Percentiles rank a stretch among this genome's conserved stretches.
Conservation (phyloP, 2,329 filamentous ascomycete species). For the Nannizziopsis arthrosporioides region DNA sequence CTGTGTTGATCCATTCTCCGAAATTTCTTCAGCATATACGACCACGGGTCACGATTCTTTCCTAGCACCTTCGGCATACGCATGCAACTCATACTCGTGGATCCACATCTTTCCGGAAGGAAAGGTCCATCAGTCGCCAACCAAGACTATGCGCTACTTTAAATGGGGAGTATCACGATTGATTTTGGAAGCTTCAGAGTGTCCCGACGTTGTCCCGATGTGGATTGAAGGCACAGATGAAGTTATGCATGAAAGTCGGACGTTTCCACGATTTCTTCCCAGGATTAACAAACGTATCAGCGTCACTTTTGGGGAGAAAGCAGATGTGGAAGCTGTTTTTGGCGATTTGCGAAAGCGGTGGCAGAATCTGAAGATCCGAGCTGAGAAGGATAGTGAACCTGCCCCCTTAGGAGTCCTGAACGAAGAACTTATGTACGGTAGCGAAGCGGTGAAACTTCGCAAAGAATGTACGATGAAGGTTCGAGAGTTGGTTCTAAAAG, state of each 20-base stretch:
- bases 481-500: constrained; percentile 65
- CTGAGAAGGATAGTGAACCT: constrained; percentile 32
- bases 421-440: constrained; percentile 53
- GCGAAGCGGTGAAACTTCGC: constrained; percentile 65
- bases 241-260: constrained; percentile 74
- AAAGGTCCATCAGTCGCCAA: constrained; percentile 75
- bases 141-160: constrained; percentile 81
- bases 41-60: constrained; percentile 40
- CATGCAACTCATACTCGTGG: constrained; percentile 64
- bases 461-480: constrained; percentile 70
- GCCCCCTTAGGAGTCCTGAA: constrained; percentile 46
- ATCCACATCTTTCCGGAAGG: constrained; percentile 94
- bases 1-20: constrained; percentile 38
- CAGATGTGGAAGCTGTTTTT: constrained; percentile 64
- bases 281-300: constrained; percentile 58
- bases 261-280: constrained; percentile 70
- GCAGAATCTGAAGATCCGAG: constrained; percentile 50
- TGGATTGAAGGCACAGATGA: constrained; percentile 85
- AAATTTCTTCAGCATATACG: constrained; percentile 32
- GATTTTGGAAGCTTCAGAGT: constrained; percentile 77
- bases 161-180: constrained; percentile 92
- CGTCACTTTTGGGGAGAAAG: constrained; percentile 65
- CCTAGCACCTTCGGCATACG: constrained; percentile 59
- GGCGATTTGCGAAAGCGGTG: constrained; percentile 65
- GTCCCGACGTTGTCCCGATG: constrained; percentile 82